Conservation (phyloP, 2,329 filamentous ascomycete species). For the Ilyonectria sp. region DNA sequence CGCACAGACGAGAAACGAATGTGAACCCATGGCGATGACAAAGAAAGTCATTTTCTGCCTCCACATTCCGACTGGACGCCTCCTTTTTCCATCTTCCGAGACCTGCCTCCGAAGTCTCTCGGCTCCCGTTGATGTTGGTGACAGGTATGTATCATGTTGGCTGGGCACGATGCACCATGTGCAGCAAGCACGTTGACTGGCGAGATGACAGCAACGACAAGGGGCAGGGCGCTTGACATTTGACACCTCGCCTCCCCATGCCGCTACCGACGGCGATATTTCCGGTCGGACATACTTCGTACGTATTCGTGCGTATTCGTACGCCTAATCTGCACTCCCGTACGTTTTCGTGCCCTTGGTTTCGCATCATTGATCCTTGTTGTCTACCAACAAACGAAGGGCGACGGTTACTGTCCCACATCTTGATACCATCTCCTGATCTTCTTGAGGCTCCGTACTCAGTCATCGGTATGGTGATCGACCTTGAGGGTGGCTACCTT, state of each 20-base stretch:
- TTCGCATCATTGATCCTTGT: constrained; percentile 4
- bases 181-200: constrained; percentile 7
- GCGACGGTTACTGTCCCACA: not conserved
- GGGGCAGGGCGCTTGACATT: not conserved
- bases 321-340: not conserved
- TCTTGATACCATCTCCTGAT: constrained; percentile 16
- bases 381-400: constrained; percentile 9
- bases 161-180: not conserved
- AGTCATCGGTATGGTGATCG: not conserved
- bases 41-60: constrained; percentile 7
- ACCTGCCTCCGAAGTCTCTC: constrained; percentile 35
- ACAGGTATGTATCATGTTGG: constrained; percentile 26
- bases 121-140: constrained; percentile 28
- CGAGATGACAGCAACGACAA: constrained; percentile 14
- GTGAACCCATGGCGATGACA: constrained; percentile 11
- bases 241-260: not conserved
- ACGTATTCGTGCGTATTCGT: constrained; percentile 2
- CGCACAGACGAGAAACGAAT: constrained; percentile 11
- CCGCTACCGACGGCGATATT: not conserved
- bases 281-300: constrained; percentile 1
- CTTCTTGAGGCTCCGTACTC: not conserved
- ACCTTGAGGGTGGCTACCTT: not conserved
- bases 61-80: constrained; percentile 31
- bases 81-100: constrained; percentile 20
- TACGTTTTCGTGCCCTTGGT: constrained; percentile 10